Percentiles rank a stretch among this genome's conserved stretches.
These are phyloP conservation scores for Podila epicladia DNA, from an alignment of 192 early-diverging fungal species.

Conservation along the genomic window DNA sequence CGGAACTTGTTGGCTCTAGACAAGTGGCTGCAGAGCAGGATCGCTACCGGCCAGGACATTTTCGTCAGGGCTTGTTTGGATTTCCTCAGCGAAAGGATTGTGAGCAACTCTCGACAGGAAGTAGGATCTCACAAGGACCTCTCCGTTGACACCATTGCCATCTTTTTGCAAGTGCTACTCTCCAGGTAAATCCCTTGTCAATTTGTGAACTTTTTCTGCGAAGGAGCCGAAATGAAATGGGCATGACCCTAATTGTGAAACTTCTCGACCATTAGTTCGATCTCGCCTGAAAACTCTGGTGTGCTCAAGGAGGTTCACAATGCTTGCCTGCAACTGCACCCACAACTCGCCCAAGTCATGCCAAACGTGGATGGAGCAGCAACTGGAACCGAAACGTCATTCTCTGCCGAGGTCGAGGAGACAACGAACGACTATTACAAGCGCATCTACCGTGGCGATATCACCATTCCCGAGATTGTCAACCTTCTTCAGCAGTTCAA, in stretches of 20 bases:
- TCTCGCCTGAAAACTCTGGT: slow-evolving; percentile 71
- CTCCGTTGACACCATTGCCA: slow-evolving; percentile 70
- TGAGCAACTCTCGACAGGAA: slow-evolving; percentile 56
- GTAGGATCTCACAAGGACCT: slow-evolving; percentile 53
- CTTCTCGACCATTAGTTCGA: slow-evolving; percentile 39
- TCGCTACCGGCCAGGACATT: slow-evolving; percentile 66
- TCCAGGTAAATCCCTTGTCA: slow-evolving; percentile 49
- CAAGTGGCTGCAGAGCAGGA: slow-evolving; percentile 84
- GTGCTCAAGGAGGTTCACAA: slow-evolving; percentile 66
- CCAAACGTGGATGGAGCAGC: slow-evolving; percentile 57
- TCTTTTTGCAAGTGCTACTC: slow-evolving; percentile 73
- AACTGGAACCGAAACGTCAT: slow-evolving; percentile 56
- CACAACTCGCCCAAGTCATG: slow-evolving; percentile 53
- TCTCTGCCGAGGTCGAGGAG: slow-evolving; percentile 81
- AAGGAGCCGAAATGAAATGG: no score
- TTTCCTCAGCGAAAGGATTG: slow-evolving; percentile 75
- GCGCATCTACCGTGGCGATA: slow-evolving; percentile 79
- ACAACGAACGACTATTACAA: slow-evolving; percentile 81
- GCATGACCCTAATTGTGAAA: not conserved
- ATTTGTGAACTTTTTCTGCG: not conserved
- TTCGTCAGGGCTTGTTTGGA: slow-evolving; percentile 82
- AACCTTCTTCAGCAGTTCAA: slow-evolving; percentile 84
- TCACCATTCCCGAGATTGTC: slow-evolving; percentile 86
- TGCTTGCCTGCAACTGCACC: slow-evolving; percentile 60
- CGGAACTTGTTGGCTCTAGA: slow-evolving; percentile 84